Percentiles rank a stretch among this genome's conserved stretches.
Conservation (phyloP, 148 eudicot genomes). For the Agrostemma githago region DNA sequence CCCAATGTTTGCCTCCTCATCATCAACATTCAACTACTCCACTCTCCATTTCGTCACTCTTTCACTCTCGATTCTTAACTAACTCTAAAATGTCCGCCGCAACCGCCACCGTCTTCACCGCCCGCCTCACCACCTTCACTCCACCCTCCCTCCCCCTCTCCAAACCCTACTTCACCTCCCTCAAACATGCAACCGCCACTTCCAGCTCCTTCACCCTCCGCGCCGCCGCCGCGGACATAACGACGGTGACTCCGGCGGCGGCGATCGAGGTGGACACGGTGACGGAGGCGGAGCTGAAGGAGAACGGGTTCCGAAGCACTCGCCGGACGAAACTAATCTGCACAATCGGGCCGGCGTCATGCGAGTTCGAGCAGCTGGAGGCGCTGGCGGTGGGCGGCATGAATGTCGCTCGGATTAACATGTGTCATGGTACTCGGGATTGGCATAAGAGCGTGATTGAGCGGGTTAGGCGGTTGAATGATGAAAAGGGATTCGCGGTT, state of each 20-base stretch:
- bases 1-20: neutral
- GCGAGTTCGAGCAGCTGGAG: slow-evolving; percentile 73
- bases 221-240: neutral
- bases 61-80: neutral
- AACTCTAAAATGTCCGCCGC: neutral
- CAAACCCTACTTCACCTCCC: neutral
- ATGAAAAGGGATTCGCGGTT: slow-evolving; percentile 85
- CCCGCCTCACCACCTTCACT: neutral
- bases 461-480: slow-evolving; percentile 70
- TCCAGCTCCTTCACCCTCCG: neutral
- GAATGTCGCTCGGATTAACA: slow-evolving; percentile 90
- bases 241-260: neutral
- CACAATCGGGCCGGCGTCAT: slow-evolving; percentile 73
- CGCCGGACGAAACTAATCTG: slow-evolving; percentile 75
- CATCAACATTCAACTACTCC: neutral
- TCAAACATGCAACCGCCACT: too few relatives aligned
- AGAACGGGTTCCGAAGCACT: slow-evolving; percentile 88
- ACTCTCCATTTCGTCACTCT: neutral
- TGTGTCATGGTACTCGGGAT: slow-evolving; percentile 91
- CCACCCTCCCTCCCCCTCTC: neutral
- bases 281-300: slow-evolving; percentile 84
- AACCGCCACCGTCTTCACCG: neutral
- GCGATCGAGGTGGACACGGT: slow-evolving; percentile 66
- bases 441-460: slow-evolving; percentile 80
- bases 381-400: slow-evolving; percentile 87